A percentile compares a stretch with the other conserved stretches of the same genome.
Conservation (phyloP, 1,284 basidiomycete species). For the Hemileia vastatrix region DNA sequence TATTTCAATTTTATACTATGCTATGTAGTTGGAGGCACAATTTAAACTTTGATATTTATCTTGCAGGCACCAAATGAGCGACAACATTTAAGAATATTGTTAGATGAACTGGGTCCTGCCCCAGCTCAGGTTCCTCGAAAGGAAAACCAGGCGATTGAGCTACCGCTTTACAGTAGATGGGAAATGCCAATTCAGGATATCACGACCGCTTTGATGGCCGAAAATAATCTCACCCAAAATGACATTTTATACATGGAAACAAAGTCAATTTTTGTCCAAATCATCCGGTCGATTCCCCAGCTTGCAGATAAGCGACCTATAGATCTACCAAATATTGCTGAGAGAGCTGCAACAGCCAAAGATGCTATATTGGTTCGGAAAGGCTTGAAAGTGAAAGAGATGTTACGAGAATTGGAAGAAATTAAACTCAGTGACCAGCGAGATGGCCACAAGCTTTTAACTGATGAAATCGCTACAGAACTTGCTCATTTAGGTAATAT, state of each 20-base stretch:
- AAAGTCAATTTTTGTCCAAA: conserved; percentile 97
- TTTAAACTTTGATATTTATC: not conserved
- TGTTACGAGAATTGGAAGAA: conserved; percentile 91
- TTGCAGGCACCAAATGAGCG: conserved; percentile 87
- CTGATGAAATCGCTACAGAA: conserved; percentile 91
- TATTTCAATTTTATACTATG: not conserved
- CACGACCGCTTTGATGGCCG: conserved; percentile 80
- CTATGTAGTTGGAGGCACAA: conserved; percentile 13
- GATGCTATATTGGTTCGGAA: conserved; percentile 87
- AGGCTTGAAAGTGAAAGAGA: conserved; percentile 98
- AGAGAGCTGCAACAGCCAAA: conserved; percentile 90
- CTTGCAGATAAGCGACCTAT: conserved; percentile 74
- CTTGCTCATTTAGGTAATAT: conserved; percentile 91
- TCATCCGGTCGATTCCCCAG: conserved; percentile 85
- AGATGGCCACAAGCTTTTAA: conserved; percentile 87
- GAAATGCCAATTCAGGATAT: conserved; percentile 98
- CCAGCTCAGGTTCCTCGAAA: conserved; percentile 92
- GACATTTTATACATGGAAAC: conserved; percentile 99
- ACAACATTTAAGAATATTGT: conserved; percentile 87
- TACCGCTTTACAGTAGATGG: conserved; percentile 92
- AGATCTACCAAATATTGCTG: conserved; percentile 78
- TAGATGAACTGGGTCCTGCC: conserved; percentile 86
- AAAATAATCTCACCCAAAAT: conserved; percentile 87
- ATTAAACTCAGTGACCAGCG: conserved; percentile 62
- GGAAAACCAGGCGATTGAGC: conserved; percentile 87